A percentile compares a stretch with the other conserved stretches of the same genome.
phyloP scores from a whole-genome alignment of 179 eudicot species.

The Drosera spatulata region DNA sequence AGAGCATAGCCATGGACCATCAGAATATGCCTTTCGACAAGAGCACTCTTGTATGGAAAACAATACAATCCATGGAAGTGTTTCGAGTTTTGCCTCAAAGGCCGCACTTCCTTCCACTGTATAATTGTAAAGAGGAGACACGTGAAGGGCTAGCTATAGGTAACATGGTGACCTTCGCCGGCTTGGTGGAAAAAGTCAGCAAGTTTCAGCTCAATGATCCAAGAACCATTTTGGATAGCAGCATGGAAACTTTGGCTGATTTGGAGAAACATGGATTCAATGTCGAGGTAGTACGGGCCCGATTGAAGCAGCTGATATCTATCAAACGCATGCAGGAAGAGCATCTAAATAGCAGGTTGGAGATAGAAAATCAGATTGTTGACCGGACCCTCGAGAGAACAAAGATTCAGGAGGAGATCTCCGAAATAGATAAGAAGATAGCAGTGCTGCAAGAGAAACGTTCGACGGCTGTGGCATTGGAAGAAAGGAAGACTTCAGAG shows the following conservation, averaged over 20 bases:
- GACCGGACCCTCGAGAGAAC: conserved; percentile 22
- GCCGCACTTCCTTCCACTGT: conserved; percentile 72
- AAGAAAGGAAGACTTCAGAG: conserved; percentile 31
- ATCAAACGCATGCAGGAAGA: conserved; percentile 34
- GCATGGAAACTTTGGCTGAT: conserved; percentile 51
- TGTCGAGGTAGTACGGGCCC: conserved; percentile 33
- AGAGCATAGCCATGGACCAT: not conserved
- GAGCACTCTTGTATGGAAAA: conserved; percentile 47
- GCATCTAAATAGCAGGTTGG: conserved; percentile 18
- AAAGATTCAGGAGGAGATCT: conserved; percentile 30
- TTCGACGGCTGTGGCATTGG: conserved; percentile 16
- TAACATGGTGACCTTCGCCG: conserved; percentile 60
- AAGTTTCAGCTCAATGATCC: conserved; percentile 39
- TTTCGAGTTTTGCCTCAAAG: conserved; percentile 57
- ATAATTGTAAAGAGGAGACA: conserved; percentile 31
- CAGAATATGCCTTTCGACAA: conserved; percentile 45
- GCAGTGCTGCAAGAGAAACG: conserved; percentile 36
- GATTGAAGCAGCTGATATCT: conserved; percentile 26
- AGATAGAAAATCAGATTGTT: conserved; percentile 19
- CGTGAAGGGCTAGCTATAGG: conserved; percentile 91
- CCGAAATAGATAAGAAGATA: conserved; percentile 35
- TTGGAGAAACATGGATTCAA: conserved; percentile 66
- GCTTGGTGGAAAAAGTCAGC: conserved; percentile 42
- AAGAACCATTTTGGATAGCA: conserved; percentile 38
- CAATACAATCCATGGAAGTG: conserved; percentile 61